These are phyloP conservation scores for Xylaria venustula DNA, from an alignment of 495 filamentous ascomycete genomes.

Conservation along the genomic window DNA sequence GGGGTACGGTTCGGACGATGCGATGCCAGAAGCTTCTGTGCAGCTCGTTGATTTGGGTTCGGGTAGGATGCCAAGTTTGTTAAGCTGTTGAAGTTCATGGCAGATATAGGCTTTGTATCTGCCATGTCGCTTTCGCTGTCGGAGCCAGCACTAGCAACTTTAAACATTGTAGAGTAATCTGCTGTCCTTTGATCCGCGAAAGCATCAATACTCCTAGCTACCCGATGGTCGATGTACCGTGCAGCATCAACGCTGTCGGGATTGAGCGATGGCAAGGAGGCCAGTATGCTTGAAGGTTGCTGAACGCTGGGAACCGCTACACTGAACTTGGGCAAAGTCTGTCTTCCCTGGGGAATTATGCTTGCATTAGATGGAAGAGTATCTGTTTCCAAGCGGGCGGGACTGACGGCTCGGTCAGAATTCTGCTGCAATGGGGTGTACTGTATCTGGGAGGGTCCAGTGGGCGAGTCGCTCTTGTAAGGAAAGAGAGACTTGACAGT, in stretches of 20 bases:
- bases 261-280: background rate
- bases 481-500: conserved; percentile 27
- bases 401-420: conserved; percentile 43
- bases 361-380: background rate
- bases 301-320: background rate
- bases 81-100: conserved; percentile 39
- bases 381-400: conserved; percentile 6
- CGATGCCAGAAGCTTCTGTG: conserved; percentile 36
- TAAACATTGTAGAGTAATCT: background rate
- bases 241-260: background rate
- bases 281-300: background rate
- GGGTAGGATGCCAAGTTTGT: conserved; percentile 45
- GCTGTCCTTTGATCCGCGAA: background rate
- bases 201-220: background rate
- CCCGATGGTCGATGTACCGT: background rate
- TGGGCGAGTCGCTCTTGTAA: conserved; percentile 21
- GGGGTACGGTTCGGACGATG: conserved; percentile 23
- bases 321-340: background rate
- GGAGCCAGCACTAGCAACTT: background rate
- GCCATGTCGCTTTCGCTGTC: conserved; percentile 13
- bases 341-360: conserved; percentile 10
- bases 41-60: conserved; percentile 46
- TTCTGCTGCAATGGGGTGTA: conserved; percentile 51
- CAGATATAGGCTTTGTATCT: conserved; percentile 22
- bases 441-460: conserved; percentile 22